These are phyloP conservation scores for Xylaria arbuscula DNA, from an alignment of 2,329 filamentous ascomycete species.

Conservation along the genomic window DNA sequence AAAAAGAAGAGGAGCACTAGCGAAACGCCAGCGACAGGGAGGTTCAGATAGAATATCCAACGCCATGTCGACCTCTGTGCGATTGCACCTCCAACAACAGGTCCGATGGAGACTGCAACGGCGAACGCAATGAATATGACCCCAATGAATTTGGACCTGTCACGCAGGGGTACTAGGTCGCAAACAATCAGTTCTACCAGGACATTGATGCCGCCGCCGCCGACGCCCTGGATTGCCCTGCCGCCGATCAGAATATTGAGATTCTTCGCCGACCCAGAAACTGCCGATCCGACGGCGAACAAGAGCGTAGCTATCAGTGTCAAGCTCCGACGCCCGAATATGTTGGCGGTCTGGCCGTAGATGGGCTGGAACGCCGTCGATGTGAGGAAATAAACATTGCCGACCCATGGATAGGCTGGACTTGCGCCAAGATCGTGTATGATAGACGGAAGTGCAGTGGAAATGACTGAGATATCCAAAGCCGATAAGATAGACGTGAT, in stretches of 20 bases:
- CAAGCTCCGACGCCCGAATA: conserved; percentile 11
- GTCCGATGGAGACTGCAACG: background rate
- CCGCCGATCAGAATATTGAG: conserved; percentile 55
- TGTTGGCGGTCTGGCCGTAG: conserved; percentile 19
- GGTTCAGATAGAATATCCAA: conserved; percentile 12
- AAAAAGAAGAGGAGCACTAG: background rate
- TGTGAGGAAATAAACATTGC: conserved; percentile 18
- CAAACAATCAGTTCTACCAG: background rate
- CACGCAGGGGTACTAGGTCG: background rate
- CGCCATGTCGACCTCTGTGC: background rate
- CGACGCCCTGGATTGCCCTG: conserved; percentile 53
- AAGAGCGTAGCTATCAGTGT: conserved; percentile 42
- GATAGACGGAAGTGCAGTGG: background rate
- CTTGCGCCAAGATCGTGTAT: background rate
- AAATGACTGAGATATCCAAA: background rate
- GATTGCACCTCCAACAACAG: background rate
- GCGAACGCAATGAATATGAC: background rate
- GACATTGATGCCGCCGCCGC: conserved; percentile 28
- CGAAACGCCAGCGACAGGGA: background rate
- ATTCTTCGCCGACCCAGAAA: conserved; percentile 54
- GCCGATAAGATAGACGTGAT: background rate
- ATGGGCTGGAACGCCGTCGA: conserved; percentile 22
- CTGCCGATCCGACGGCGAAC: conserved; percentile 53
- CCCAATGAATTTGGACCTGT: background rate
- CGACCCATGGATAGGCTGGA: background rate